phyloP scores from a whole-genome alignment of 73 alveolate species.

The Paramecium tetraurelia region DNA sequence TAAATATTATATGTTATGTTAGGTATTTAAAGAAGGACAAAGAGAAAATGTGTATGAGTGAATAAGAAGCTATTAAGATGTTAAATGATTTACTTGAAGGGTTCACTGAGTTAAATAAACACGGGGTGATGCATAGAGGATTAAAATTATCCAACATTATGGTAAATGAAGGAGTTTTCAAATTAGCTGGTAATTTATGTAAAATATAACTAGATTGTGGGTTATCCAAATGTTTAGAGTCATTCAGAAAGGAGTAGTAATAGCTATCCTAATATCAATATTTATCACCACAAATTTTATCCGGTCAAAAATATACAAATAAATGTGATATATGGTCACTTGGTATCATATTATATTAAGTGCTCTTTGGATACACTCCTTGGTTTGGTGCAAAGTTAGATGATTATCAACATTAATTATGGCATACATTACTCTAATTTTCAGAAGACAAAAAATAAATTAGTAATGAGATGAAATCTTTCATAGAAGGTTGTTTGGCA shows the following conservation, averaged over 20 bases:
- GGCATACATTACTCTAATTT: background rate
- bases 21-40: too few relatives aligned
- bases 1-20: background rate
- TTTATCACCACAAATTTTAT: background rate
- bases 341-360: constrained; percentile 20
- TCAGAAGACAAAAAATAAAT: background rate
- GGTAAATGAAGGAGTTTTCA: background rate
- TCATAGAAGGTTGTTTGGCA: constrained; percentile 5
- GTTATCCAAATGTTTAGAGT: constrained; percentile 8
- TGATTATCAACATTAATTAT: background rate
- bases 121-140: background rate
- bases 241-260: background rate
- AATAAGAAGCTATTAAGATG: background rate
- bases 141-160: background rate
- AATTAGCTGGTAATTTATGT: background rate
- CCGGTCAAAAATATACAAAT: background rate
- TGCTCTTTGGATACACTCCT: constrained; percentile 10
- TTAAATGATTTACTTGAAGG: background rate
- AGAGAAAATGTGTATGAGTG: background rate
- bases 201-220: background rate
- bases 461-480: constrained; percentile 25
- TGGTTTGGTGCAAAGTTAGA: background rate
- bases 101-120: background rate
- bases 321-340: constrained; percentile 31
- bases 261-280: background rate